Evolutionary conservation across 1,284 basidiomycete species (phyloP), one percentile per base, ranked within the genome.

Genomic region (Puccinia brachypodii): DNA sequence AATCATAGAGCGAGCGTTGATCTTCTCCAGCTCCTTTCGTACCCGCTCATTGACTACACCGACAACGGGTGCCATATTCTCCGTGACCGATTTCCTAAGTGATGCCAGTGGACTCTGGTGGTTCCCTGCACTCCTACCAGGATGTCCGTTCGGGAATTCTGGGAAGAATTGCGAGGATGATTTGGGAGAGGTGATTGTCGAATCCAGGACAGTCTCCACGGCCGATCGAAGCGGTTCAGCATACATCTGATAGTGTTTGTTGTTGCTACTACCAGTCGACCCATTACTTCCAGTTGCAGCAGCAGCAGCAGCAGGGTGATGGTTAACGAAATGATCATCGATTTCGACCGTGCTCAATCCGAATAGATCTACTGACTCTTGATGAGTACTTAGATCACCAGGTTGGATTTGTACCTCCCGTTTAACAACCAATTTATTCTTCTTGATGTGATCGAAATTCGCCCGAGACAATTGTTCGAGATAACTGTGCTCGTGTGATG

Each of bases 131-230:
- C n/a, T 36, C 36, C 44, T 72, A 3, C 60, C 79, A 8, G 79
- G 79, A 28, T 68, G 58, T 40, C 79, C 79, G 36, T 81, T 81
- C 0, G 79, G 79, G 53, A 81, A 81, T 19, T 64, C 79, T 1
- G 71, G 71, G n/a, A 47, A 40, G 38, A 33, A 19, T 44, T 72
- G 50, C 6, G 40, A 80, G 11, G 50, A 9, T 14, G 25, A 40
- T 36, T 38, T 44, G 16, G 76, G 47, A 19, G 76, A 69, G 14
- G 28, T 13, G 25, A 53, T 3, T 3, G 19, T 58, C 3, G 71
- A n/a, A 44, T 75, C 79, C 0, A 81, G 25, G n/a, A 75, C 62
- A 0, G 79, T 58, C 53, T 81, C 72, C 3, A 81, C 79, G 6
- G 79, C 79, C n/a, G 79, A 81, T 11, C 71, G 69, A 25, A 81